Base-by-base conservation (phyloP, 306 rosid species). In the Acacia confusa region DNA sequence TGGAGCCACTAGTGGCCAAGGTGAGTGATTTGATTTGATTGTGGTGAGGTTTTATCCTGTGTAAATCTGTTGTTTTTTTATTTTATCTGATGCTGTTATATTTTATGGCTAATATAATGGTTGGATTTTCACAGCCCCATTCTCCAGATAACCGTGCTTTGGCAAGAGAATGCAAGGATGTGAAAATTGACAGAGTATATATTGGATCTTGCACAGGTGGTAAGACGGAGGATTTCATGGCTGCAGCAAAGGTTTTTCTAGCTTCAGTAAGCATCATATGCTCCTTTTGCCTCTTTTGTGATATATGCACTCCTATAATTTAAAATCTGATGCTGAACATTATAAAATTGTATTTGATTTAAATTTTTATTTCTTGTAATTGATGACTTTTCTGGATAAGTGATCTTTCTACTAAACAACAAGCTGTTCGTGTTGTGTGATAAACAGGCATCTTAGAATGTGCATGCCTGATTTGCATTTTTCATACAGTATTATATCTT, bases 151-250 rank as follows among this genome's bases (percentile, higher is more conserved):
- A 95, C 75, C 93, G 94, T 44, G 92, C 98, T 80, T 86, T 92
- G 84, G 98, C 98, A 75, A 95, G 98, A 84, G 98, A 93, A 85
- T 93, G 97, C 90, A 93, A 93, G 92, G 97, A 92, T 86, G 98
- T 95, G 81, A 95, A 92, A 86, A 95, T 95, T 82, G 92, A 93
- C 82, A 86, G 98, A 84, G 98, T 93, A 55, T 95, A 93, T 80
- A 90, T 95, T 30, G 98, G 99, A 78, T 95, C 99, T 79, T 95
- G 99, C 77, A 95, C 99, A 7, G 99, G 99, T 16, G 98, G 98
- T 19, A 94, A 94, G 87, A 91, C 93, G 0, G 94, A 91, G 83
- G 97, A 94, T 80, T 94, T 94, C 58, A 82, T 94, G 84, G 95
- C 97, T 64, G 91, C 92, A 14, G 98, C 98, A 41, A 94, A 81